Conservation (phyloP, 495 filamentous ascomycete species). For the Usnea hakonensis region DNA sequence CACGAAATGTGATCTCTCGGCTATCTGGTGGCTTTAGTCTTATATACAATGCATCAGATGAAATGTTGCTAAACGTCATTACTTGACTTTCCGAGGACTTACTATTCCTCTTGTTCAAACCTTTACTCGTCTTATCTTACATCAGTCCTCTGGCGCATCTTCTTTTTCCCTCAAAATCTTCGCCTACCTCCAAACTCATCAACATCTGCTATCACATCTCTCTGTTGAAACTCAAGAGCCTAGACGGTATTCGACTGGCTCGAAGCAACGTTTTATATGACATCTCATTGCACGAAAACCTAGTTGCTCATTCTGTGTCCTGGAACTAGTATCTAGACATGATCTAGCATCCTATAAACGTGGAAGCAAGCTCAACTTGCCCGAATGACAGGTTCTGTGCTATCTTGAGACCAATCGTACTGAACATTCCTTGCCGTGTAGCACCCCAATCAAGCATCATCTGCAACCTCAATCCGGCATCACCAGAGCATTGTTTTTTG, state of each 20-base stretch:
- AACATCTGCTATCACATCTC: neutral
- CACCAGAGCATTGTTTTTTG: neutral
- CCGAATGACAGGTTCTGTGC: neutral
- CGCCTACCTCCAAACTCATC: neutral
- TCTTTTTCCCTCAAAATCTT: neutral
- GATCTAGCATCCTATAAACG: neutral
- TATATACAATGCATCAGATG: neutral
- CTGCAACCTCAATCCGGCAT: neutral
- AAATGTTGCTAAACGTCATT: neutral
- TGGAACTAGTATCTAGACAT: neutral
- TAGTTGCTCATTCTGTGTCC: neutral
- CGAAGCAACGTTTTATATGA: neutral
- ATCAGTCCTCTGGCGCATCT: neutral
- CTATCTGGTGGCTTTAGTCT: neutral
- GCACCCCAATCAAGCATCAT: conserved; percentile 3
- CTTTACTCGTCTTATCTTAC: neutral
- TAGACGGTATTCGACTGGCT: neutral
- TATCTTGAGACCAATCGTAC: neutral
- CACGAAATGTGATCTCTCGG: neutral
- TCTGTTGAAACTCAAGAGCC: neutral
- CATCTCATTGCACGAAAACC: neutral
- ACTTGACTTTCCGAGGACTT: neutral
- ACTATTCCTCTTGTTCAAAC: neutral
- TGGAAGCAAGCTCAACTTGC: neutral
- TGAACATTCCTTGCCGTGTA: neutral